A percentile compares a stretch with the other conserved stretches of the same genome.
Evolutionary conservation across 2,329 filamentous ascomycete species (phyloP).

Genomic region (Diaporthe amygdali): DNA sequence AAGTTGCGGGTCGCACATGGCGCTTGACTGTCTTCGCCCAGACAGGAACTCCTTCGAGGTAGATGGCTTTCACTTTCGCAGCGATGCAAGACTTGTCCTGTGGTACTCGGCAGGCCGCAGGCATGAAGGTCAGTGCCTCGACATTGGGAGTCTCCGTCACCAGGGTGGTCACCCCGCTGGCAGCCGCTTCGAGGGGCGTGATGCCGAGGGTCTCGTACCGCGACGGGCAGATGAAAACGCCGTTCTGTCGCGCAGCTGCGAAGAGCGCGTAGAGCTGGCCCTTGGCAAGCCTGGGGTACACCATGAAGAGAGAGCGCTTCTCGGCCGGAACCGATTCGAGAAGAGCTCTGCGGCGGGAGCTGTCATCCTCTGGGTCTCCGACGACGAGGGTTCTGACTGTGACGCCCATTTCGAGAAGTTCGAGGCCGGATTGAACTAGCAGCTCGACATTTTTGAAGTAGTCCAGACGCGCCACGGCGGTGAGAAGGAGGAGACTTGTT

Average conservation of each 20-base stretch:
- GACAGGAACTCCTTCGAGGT: background rate
- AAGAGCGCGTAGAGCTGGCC: constrained; percentile 4
- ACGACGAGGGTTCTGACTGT: background rate
- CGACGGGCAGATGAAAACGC: background rate
- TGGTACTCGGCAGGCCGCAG: background rate
- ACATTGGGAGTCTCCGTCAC: background rate
- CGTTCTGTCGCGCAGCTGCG: background rate
- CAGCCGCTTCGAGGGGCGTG: background rate
- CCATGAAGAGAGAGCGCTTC: background rate
- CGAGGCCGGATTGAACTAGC: background rate
- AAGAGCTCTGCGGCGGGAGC: background rate
- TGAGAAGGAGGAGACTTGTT: background rate
- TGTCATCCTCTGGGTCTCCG: background rate
- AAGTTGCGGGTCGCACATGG: background rate
- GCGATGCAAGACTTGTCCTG: background rate
- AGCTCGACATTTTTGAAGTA: background rate
- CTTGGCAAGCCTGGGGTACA: background rate
- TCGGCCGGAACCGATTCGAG: background rate
- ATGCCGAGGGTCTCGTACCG: constrained; percentile 3
- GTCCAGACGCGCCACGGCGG: background rate
- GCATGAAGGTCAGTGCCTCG: background rate
- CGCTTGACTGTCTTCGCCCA: background rate
- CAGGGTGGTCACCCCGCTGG: background rate
- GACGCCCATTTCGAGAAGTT: background rate
- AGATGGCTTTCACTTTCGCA: background rate